Evolutionary conservation across 2,329 filamentous ascomycete species (phyloP), one percentile per base, ranked within the genome.

Genomic region (Colletotrichum orbiculare): DNA sequence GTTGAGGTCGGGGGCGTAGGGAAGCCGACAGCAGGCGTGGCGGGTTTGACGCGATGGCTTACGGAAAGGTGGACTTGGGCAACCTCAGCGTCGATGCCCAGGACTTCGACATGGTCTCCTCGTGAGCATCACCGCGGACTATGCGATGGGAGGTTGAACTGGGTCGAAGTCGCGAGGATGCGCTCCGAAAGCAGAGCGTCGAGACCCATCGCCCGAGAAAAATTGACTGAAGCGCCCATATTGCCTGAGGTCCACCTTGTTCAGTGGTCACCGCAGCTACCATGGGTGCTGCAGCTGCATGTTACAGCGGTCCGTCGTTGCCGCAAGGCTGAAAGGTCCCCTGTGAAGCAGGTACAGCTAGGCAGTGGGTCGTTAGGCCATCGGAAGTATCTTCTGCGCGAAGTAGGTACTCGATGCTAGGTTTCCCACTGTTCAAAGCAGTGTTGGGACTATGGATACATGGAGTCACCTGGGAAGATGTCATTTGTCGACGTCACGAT

Each of bases 71-170:
- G 53, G 91, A 91, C 73, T 89, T 90, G 65, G 92, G 92, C 72
- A 96, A 84, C 78, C 87, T 89, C 76, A 94, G 77, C 58, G 91
- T 93, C 75, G 88, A 87, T 75, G 89, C 86, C 90, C 91, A 93
- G 75, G 85, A 89, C 79, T 87, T 89, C 48, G 78, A 78, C 79
- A 81, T 81, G 69, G 11, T 68, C 60, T 60, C 57, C 54, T 66
- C 54, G 56, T 64, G 43, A 59, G 64, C 65, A 68, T 65, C 62
- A 62, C 62, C 54, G 52, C 57, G 50, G 34, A 54, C 33, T 41
- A 38, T 35, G 34, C 42, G 33, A 5, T 38, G 11, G 43, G 42
- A 33, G 13, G 15, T 13, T 58, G 38, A 35, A 42, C 38, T n/a
- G 39, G 17, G 12, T 50, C 33, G 33, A 38, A 13, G 39, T 46